Evolutionary conservation across 148 eudicot species (phyloP).

Genomic region (Spergularia bocconei): DNA sequence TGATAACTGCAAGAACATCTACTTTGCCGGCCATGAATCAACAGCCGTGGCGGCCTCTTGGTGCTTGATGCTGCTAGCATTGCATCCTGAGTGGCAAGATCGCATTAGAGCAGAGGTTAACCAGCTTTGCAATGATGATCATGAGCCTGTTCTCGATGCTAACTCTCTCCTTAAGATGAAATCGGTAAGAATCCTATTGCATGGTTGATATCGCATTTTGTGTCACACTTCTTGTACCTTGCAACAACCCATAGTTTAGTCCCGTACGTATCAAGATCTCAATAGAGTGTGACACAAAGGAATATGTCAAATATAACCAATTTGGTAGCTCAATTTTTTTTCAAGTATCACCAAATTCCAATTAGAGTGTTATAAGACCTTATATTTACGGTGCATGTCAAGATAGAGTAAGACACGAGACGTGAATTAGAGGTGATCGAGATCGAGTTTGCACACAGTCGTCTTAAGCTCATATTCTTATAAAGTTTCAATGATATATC

Average conservation of each 20-base stretch:
- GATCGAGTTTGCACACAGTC: too few relatives aligned
- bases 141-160: conserved; percentile 28
- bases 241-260: too few relatives aligned
- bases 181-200: conserved; percentile 37
- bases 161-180: conserved; percentile 65
- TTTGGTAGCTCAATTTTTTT: too few relatives aligned
- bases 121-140: conserved; percentile 25
- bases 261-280: neutral
- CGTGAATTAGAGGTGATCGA: too few relatives aligned
- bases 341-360: too few relatives aligned
- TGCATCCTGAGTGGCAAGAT: conserved; percentile 78
- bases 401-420: too few relatives aligned
- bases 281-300: too few relatives aligned
- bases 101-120: conserved; percentile 49
- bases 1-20: conserved; percentile 87
- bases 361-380: too few relatives aligned
- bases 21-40: conserved; percentile 89
- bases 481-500: neutral
- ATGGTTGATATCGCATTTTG: too few relatives aligned
- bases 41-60: conserved; percentile 80
- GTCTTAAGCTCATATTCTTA: neutral
- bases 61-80: conserved; percentile 78
- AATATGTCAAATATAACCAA: too few relatives aligned
- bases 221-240: too few relatives aligned
- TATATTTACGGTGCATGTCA: too few relatives aligned